Evolutionary conservation across 805 yeast species (phyloP).

Genomic region (Starmera dryadoides): DNA sequence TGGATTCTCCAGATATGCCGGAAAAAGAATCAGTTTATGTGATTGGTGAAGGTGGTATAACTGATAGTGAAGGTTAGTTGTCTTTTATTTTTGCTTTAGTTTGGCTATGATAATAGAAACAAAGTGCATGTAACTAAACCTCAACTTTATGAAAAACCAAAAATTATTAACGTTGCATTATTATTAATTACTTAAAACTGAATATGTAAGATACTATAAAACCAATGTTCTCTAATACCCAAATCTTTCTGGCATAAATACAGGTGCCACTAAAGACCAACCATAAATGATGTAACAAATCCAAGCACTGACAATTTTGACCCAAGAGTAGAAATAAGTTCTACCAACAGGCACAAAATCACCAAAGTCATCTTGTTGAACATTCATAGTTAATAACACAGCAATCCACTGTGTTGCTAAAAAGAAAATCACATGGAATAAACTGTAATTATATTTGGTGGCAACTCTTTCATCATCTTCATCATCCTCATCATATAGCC

Average conservation of each 20-base stretch:
- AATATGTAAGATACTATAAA: too few species aligned
- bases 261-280: conserved; percentile 92
- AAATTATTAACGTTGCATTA: not conserved
- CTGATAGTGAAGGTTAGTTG: conserved; percentile 35
- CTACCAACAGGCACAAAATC: conserved; percentile 96
- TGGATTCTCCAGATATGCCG: conserved; percentile 79
- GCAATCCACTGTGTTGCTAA: conserved; percentile 97
- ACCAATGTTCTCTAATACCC: too few species aligned
- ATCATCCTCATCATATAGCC: conserved; percentile 39
- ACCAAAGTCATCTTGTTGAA: conserved; percentile 73
- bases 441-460: conserved; percentile 76
- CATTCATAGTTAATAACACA: conserved; percentile 85
- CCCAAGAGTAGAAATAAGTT: conserved; percentile 93
- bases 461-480: conserved; percentile 52
- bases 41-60: conserved; percentile 62
- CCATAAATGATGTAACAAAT: conserved; percentile 77
- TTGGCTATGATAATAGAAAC: too few species aligned
- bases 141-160: not conserved
- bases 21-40: conserved; percentile 73
- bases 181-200: not conserved
- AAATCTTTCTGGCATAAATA: conserved; percentile 84
- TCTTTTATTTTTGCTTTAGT: too few species aligned
- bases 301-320: conserved; percentile 89
- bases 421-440: conserved; percentile 88
- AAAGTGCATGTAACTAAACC: too few species aligned